Conservation (phyloP, 495 filamentous ascomycete species). For the Melanomma pulvis-pyrius region DNA sequence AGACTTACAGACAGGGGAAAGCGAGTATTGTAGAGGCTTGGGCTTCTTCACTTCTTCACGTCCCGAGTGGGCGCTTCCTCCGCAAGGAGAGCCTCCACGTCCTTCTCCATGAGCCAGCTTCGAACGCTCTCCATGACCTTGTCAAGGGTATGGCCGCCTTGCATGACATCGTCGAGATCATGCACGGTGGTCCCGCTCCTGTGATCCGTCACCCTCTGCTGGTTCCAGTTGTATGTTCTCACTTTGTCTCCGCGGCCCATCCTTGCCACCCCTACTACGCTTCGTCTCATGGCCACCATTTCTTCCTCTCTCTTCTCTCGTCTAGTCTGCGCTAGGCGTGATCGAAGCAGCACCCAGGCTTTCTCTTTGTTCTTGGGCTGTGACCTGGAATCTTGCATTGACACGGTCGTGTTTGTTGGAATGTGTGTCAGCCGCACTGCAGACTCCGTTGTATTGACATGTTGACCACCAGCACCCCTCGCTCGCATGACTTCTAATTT, state of each 20-base stretch:
- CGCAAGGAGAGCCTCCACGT: constrained; percentile 68
- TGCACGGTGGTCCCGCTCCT: constrained; percentile 79
- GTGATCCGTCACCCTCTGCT: constrained; percentile 94
- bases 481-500: constrained; percentile 88
- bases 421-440: constrained; percentile 92
- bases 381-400: constrained; percentile 90
- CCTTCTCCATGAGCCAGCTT: constrained; percentile 74
- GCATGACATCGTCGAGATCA: constrained; percentile 78
- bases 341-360: constrained; percentile 83
- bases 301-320: constrained; percentile 86
- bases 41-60: constrained; percentile 18
- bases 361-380: constrained; percentile 84
- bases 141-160: constrained; percentile 58
- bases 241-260: constrained; percentile 92
- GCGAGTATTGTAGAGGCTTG: background rate
- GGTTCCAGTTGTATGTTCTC: constrained; percentile 91
- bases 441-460: constrained; percentile 97
- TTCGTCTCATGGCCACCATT: constrained; percentile 68
- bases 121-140: constrained; percentile 79
- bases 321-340: constrained; percentile 76
- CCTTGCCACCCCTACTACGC: constrained; percentile 72
- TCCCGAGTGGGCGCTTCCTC: constrained; percentile 27
- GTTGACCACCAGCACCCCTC: constrained; percentile 89
- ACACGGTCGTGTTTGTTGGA: constrained; percentile 80
- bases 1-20: background rate